Evolutionary conservation across 148 eudicot species (phyloP).

Genomic region (Fagopyrum homotropicum): DNA sequence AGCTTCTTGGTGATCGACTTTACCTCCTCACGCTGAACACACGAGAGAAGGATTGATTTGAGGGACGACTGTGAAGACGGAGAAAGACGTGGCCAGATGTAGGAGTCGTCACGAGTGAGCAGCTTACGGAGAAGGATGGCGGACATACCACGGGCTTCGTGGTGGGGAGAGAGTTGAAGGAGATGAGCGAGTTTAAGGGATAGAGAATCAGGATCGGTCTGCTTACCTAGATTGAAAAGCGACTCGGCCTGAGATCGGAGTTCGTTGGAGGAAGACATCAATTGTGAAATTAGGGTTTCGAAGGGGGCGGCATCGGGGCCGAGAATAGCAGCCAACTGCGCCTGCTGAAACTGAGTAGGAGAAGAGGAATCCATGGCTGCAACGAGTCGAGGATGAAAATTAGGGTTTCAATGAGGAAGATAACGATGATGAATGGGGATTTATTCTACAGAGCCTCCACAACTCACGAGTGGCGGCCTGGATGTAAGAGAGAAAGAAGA

Average conservation of each 20-base stretch:
- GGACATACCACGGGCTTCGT: constrained; percentile 70
- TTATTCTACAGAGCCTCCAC: not conserved
- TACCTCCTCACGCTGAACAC: constrained; percentile 48
- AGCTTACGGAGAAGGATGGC: constrained; percentile 61
- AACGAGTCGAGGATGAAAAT: not conserved
- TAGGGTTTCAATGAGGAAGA: constrained; percentile 14
- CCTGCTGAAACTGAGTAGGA: constrained; percentile 34
- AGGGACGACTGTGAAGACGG: constrained; percentile 48
- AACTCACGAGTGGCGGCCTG: constrained; percentile 1
- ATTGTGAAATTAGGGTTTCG: constrained; percentile 57
- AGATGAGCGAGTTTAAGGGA: constrained; percentile 60
- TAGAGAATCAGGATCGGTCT: constrained; percentile 59
- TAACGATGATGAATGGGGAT: not conserved
- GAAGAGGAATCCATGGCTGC: constrained; percentile 21
- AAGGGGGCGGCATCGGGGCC: constrained; percentile 47
- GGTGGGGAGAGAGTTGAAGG: constrained; percentile 42
- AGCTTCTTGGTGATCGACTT: constrained; percentile 61
- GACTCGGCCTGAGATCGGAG: constrained; percentile 52
- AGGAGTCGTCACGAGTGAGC: constrained; percentile 40
- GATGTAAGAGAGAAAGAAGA: not conserved
- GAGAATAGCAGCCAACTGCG: constrained; percentile 43
- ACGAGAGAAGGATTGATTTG: constrained; percentile 42
- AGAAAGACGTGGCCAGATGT: constrained; percentile 46
- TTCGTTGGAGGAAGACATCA: constrained; percentile 59
- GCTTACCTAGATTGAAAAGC: constrained; percentile 54